Conservation (phyloP, 805 yeast species). For the Suhomyces faveliae region DNA sequence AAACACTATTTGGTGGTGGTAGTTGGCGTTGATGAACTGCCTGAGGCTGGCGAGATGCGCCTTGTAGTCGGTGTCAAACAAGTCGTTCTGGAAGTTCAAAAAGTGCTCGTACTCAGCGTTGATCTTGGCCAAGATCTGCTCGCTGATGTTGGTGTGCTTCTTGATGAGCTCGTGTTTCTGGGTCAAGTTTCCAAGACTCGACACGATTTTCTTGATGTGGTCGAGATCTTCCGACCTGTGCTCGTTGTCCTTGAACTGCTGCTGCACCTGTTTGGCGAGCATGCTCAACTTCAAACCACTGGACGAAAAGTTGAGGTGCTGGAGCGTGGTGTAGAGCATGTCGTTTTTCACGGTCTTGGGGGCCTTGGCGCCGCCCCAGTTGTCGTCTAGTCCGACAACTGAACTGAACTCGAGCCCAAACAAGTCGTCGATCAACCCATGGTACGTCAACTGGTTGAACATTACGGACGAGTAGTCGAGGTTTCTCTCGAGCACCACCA, state of each 20-base stretch:
- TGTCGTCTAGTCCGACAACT: not conserved
- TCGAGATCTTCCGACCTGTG: slow-evolving; percentile 29
- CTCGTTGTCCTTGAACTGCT: slow-evolving; percentile 58
- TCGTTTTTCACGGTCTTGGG: slow-evolving; percentile 52
- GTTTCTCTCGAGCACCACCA: slow-evolving; percentile 76
- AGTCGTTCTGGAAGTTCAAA: slow-evolving; percentile 67
- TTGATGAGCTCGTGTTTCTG: slow-evolving; percentile 64
- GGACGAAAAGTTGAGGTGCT: slow-evolving; percentile 71
- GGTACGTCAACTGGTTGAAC: slow-evolving; percentile 74
- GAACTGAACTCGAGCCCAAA: slow-evolving; percentile 44
- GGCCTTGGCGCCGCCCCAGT: slow-evolving; percentile 38
- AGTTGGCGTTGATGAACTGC: slow-evolving; percentile 42
- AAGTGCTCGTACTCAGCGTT: slow-evolving; percentile 43
- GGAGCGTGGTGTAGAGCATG: slow-evolving; percentile 47
- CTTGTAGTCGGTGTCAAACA: slow-evolving; percentile 47
- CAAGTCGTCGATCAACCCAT: slow-evolving; percentile 77
- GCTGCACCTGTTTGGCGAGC: slow-evolving; percentile 69
- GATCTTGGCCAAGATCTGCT: slow-evolving; percentile 52
- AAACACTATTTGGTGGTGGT: slow-evolving; percentile 43
- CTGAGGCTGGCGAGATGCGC: slow-evolving; percentile 24
- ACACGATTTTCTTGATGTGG: slow-evolving; percentile 65
- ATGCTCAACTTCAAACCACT: slow-evolving; percentile 72
- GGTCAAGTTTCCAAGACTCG: slow-evolving; percentile 65
- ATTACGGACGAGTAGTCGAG: slow-evolving; percentile 71
- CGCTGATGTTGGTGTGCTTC: slow-evolving; percentile 74